Conservation (phyloP, 2,329 filamentous ascomycete genomes). For the Ascochyta clinopodiicola region DNA sequence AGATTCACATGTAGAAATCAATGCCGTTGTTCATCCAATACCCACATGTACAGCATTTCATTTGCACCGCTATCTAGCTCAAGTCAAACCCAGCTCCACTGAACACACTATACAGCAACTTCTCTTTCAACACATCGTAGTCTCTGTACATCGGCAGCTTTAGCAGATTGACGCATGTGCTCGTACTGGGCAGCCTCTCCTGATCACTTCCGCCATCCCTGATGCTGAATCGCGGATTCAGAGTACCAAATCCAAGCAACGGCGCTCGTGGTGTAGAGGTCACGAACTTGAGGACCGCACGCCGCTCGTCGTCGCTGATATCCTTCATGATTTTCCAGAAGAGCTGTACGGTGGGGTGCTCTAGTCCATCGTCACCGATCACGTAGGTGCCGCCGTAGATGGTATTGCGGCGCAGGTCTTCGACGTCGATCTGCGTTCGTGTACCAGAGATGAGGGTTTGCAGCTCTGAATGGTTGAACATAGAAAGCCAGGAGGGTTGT, state of each 20-base stretch:
- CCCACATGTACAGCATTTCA: no score
- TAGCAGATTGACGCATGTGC: constrained; percentile 92
- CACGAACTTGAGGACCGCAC: constrained; percentile 93
- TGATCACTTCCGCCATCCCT: constrained; percentile 81
- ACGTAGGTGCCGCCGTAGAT: constrained; percentile 86
- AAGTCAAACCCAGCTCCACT: constrained; percentile 90
- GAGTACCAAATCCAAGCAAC: constrained; percentile 82
- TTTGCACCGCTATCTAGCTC: constrained; percentile 24
- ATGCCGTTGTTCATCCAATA: neutral
- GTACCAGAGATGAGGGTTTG: constrained; percentile 93
- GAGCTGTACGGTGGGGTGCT: constrained; percentile 83
- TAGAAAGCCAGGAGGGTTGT: constrained; percentile 89
- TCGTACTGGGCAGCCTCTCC: constrained; percentile 84
- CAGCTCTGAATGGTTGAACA: constrained; percentile 97
- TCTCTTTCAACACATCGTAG: constrained; percentile 71
- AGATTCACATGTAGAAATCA: no score
- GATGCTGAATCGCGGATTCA: constrained; percentile 88
- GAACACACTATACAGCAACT: constrained; percentile 87
- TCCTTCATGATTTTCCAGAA: constrained; percentile 91
- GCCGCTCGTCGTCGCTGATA: constrained; percentile 76
- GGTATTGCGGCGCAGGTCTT: constrained; percentile 84
- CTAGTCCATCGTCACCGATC: constrained; percentile 84
- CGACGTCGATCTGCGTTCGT: constrained; percentile 81
- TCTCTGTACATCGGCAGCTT: constrained; percentile 85
- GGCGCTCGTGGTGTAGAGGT: constrained; percentile 92